Evolutionary conservation across 345 rosid species (phyloP), one percentile per base, ranked within the genome.

Genomic region (Noccaea caerulescens): DNA sequence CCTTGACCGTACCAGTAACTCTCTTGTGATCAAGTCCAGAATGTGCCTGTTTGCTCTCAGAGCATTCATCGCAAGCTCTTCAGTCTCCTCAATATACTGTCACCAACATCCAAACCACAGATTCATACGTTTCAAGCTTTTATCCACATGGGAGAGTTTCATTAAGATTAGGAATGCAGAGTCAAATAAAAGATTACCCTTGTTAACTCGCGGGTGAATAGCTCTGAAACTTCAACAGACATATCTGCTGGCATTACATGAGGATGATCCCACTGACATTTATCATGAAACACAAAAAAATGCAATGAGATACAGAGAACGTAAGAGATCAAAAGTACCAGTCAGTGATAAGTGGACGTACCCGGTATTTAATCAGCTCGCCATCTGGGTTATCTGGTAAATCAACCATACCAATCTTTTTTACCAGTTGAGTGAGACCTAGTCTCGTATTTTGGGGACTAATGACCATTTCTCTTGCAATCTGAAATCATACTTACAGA

Each of bases 381-480:
- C 87, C 87, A 36, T 88, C 92, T 32, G 93, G 83, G 68, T 70
- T 87, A 84, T 86, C 96, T 1, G 93, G 87, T 49, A 74, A 77
- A 79, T 90, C 93, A 74, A 80, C 56, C 73, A 87, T 82, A 72
- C 93, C 97, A 54, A 90, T 76, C 84, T 93, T 88, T 82, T 77
- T 93, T 20, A 88, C 90, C 56, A 90, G 78, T 67, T 77, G 70
- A 36, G 88, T 83, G 41, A 93, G 89, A 50, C 97, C 97, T 76
- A 93, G 33, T 82, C 75, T 87, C 53, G 90, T 81, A 77, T 90
- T 91, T 82, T 93, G 97, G 44, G 98, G 96, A 68, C 96, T 91
- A 79, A 93, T 91, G 68, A 85, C 97, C 98, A 93, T 91, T 81
- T 93, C 98, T 71, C 98, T 89, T 3, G 91, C 97, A 78, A 93